These are phyloP conservation scores for Acacia acuminata DNA, from an alignment of 306 rosid genomes.

Conservation along the genomic window DNA sequence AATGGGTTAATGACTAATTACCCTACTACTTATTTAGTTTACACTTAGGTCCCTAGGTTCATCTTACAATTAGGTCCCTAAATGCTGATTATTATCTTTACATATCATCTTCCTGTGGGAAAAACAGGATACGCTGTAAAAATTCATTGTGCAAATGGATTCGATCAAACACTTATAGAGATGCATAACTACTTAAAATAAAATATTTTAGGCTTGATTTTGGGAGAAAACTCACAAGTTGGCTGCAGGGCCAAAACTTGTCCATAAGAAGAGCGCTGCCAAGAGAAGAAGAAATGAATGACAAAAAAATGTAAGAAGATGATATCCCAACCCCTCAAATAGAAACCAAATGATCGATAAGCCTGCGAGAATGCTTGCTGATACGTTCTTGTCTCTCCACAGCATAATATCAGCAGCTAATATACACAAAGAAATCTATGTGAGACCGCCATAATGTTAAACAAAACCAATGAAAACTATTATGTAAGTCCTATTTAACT, in stretches of 20 bases:
- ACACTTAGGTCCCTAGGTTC: too few species aligned
- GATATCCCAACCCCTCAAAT: constrained; percentile 53
- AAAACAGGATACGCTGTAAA: too few species aligned
- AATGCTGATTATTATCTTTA: too few species aligned
- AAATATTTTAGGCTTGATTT: too few species aligned
- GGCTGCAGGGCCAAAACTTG: constrained; percentile 38
- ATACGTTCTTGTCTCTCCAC: constrained; percentile 52
- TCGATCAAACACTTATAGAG: neutral
- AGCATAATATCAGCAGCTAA: constrained; percentile 66
- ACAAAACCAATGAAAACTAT: neutral
- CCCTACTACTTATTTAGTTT: too few species aligned
- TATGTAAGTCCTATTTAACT: neutral
- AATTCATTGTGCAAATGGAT: neutral
- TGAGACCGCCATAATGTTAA: neutral
- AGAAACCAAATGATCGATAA: constrained; percentile 52
- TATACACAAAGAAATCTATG: constrained; percentile 22
- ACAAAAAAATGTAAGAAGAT: constrained; percentile 50
- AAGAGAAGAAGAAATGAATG: constrained; percentile 42
- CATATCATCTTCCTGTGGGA: too few species aligned
- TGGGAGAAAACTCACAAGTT: constrained; percentile 45
- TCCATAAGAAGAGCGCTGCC: constrained; percentile 50
- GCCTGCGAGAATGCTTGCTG: constrained; percentile 43
- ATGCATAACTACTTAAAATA: neutral
- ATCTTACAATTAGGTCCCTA: too few species aligned
- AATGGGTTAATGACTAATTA: too few species aligned